Base-by-base conservation (phyloP, 1,284 basidiomycete genomes). In the Ustilago xerochloae region DNA sequence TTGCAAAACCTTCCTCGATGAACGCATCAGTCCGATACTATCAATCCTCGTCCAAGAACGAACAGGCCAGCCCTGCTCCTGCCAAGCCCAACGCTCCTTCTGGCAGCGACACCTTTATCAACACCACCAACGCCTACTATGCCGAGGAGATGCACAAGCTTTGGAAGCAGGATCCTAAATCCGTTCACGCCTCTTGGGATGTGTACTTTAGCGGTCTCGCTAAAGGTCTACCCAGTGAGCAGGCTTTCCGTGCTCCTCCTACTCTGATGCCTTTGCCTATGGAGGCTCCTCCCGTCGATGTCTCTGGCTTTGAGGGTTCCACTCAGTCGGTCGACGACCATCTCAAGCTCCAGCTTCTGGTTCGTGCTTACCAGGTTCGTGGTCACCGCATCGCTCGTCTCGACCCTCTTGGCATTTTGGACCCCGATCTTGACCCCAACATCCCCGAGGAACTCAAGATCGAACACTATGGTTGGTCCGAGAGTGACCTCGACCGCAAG, bases 311-410 rank as follows among this genome's bases (percentile, higher is more conserved):
- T 18, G 87, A 88, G 38, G 90, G 90, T 38, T 90, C 90, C 30
- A 89, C 88, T 10, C 91, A 94, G 50, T 63, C 69, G 80, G 87
- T 98, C 24, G 92, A 95, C 68, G 94, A 96, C 83, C 95, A 98
- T 86, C 87, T 99, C 75, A 99, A 97, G 70, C 75, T 79, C 28
- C 80, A 81, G 60, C 78, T 81, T 32, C 80, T 81, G 46, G 80
- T 98, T 63, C 92, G 96, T 78, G 96, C 97, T 7, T 99, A 97
- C 87, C 96, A 99, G 90, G 96, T 99, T 29, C 93, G 95, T 63
- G 96, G 97, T 33, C 97, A 99, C 85, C 93, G 97, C 84, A 89
- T 96, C 76, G 97, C 96, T 58, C 91, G 95, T 79, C 89, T 99
- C 64, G 96, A 99, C 84, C 96, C 96, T 35, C 90, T 99, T 28